Conservation (phyloP, 352 stramenopile genomes). For the Bremia lactucae region DNA sequence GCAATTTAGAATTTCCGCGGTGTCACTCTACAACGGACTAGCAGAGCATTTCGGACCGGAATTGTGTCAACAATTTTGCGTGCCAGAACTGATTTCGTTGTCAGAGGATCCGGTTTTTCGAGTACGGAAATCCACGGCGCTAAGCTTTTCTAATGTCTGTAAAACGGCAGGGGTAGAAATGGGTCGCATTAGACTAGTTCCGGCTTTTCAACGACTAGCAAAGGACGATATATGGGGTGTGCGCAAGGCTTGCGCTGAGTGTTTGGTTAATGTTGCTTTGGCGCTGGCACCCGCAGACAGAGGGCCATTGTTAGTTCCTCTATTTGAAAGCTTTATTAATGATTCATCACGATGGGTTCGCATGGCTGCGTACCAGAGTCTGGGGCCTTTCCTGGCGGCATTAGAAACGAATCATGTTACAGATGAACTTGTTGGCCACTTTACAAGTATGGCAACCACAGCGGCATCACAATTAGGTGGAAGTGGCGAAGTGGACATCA, state of each 20-base stretch:
- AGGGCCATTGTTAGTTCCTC: slow-evolving; percentile 72
- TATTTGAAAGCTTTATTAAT: slow-evolving; percentile 81
- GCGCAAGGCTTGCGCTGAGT: slow-evolving; percentile 88
- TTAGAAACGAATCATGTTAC: slow-evolving; percentile 81
- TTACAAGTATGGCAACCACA: slow-evolving; percentile 73
- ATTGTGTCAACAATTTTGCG: slow-evolving; percentile 89
- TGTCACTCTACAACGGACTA: slow-evolving; percentile 88
- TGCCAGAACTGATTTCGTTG: slow-evolving; percentile 87
- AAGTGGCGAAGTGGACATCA: slow-evolving; percentile 80
- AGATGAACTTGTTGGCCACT: slow-evolving; percentile 72
- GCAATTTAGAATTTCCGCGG: slow-evolving; percentile 89
- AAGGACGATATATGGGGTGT: slow-evolving; percentile 92
- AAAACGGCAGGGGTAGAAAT: slow-evolving; percentile 63
- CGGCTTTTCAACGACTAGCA: slow-evolving; percentile 85
- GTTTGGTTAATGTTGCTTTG: slow-evolving; percentile 81
- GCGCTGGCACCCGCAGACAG: slow-evolving; percentile 62
- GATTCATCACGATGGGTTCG: slow-evolving; percentile 90
- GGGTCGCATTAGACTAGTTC: slow-evolving; percentile 80
- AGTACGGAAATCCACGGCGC: slow-evolving; percentile 86
- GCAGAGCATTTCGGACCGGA: slow-evolving; percentile 78
- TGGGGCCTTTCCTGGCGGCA: slow-evolving; percentile 60
- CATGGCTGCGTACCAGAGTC: slow-evolving; percentile 89
- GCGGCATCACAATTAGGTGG: slow-evolving; percentile 45
- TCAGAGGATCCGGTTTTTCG: slow-evolving; percentile 89
- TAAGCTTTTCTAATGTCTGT: slow-evolving; percentile 87